Evolutionary conservation across 2,329 filamentous ascomycete genomes (phyloP), one percentile per base, ranked within the genome.

Genomic region (Lachnellula subtilissima): DNA sequence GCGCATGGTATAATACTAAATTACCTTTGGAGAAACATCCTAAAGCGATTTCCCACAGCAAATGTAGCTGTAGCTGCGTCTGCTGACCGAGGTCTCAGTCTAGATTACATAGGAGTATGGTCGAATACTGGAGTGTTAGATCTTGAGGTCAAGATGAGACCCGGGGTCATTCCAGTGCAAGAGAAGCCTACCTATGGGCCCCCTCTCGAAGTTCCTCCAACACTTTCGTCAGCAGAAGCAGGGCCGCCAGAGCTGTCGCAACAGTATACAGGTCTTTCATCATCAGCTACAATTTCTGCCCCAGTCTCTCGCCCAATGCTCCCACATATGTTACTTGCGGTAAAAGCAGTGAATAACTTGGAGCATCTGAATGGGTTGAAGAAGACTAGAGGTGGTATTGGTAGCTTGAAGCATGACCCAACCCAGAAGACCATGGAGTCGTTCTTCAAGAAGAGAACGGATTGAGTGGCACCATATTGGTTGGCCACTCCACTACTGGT

Each of bases 1-100:
- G 87, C 91, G 2, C 92, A 97, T 66, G 91, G 92, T 15, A 86
- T 96, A 58, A 84, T 96, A 42, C 79, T 96, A 2, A 83, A 83
- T 2, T 78, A 83, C 35, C 71, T 96, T 0, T 86, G 88, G 78
- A 78, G 79, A 54, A 76, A 79, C 12, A 70, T 96, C 14, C 73
- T 87, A 7, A 72, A 74, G 12, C 77, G 81, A 3, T 79, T 89
- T 56, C 70, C 60, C 54, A 66, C 53, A 47, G 58, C 14, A 32
- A 61, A 56, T 55, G 60, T 66, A 6, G 65, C 67, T 1, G 63
- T 83, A 25, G 71, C 70, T 69, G 72, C 55, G 64, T 65, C 37
- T 66, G 66, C 28, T 40, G 72, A 67, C 32, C 61, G 55, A 47
- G 66, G 58, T 7, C 62, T 75, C 39, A 70, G 76, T n/a, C 62